A percentile compares a stretch with the other conserved stretches of the same genome.
Evolutionary conservation across 1,139 yeast species (phyloP).

Genomic region (Debaryomyces sp.): DNA sequence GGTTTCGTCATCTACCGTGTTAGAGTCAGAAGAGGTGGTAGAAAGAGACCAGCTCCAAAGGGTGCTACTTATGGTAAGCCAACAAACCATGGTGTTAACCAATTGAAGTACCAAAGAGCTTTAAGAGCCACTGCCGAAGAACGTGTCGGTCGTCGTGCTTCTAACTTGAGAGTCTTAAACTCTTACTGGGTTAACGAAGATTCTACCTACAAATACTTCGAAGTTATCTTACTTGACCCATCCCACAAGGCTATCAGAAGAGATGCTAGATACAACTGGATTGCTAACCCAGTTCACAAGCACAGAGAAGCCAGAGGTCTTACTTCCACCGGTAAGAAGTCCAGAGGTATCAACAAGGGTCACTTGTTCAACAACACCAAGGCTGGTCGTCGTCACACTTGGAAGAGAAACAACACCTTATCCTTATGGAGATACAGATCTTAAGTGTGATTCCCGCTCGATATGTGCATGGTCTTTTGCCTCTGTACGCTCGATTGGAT

Average conservation of each 20-base stretch:
- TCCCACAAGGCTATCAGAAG: constrained; percentile 98
- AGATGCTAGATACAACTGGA: constrained; percentile 99
- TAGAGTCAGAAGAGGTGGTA: constrained; percentile 99
- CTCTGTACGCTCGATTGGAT: not conserved
- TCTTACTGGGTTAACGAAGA: constrained; percentile 99
- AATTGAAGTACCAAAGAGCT: constrained; percentile 99
- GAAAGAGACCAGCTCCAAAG: constrained; percentile 99
- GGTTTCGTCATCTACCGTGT: constrained; percentile 98
- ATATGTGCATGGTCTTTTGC: not conserved
- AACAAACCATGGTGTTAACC: constrained; percentile 99
- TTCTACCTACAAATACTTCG: constrained; percentile 98
- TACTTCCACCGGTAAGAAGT: constrained; percentile 97
- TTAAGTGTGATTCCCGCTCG: constrained; percentile 37
- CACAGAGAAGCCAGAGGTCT: constrained; percentile 99
- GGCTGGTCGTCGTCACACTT: constrained; percentile 99
- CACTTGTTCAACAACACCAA: constrained; percentile 98
- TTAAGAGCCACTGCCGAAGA: constrained; percentile 98
- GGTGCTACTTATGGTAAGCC: constrained; percentile 99
- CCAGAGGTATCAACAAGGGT: constrained; percentile 99
- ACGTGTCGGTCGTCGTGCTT: constrained; percentile 99
- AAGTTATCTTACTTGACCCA: constrained; percentile 97
- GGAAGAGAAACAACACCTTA: constrained; percentile 99
- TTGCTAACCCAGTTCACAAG: constrained; percentile 99
- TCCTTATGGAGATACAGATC: constrained; percentile 99
- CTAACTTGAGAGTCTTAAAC: constrained; percentile 99